Evolutionary conservation across 2,329 filamentous ascomycete genomes (phyloP).

Genomic region (Alternaria metachromatica): DNA sequence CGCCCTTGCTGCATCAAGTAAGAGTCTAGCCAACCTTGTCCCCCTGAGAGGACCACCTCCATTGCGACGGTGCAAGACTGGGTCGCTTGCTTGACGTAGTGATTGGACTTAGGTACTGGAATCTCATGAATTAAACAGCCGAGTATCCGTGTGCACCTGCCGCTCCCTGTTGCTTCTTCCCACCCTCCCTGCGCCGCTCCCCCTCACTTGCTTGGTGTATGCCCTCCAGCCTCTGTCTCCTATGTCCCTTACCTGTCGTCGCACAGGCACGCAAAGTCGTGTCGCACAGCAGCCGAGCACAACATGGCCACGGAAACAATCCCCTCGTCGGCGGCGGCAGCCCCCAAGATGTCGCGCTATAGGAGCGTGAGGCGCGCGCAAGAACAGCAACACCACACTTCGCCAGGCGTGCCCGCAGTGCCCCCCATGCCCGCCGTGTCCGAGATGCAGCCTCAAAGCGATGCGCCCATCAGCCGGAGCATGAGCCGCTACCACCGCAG

Average conservation of each 20-base stretch:
- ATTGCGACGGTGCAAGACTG: slow-evolving; percentile 6
- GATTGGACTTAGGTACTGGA: slow-evolving; percentile 19
- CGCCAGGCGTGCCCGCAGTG: slow-evolving; percentile 13
- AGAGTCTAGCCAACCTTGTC: slow-evolving; percentile 10
- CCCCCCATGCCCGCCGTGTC: slow-evolving; percentile 37
- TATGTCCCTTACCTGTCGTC: slow-evolving; percentile 24
- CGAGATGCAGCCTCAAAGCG: slow-evolving; percentile 26
- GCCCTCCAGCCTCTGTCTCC: slow-evolving; percentile 13
- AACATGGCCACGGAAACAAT: slow-evolving; percentile 44
- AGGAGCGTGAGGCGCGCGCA: slow-evolving; percentile 61
- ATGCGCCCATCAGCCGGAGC: slow-evolving; percentile 42
- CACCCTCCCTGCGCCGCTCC: slow-evolving; percentile 5
- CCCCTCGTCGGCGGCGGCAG: slow-evolving; percentile 26
- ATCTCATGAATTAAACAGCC: slow-evolving; percentile 19
- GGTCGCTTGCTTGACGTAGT: slow-evolving; percentile 10
- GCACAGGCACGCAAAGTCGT: slow-evolving; percentile 28
- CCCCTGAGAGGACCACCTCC: slow-evolving; percentile 14
- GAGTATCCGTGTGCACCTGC: slow-evolving; percentile 32
- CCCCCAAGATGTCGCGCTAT: slow-evolving; percentile 63
- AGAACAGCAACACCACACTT: slow-evolving; percentile 31
- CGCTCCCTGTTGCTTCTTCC: slow-evolving; percentile 17
- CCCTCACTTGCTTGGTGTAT: slow-evolving; percentile 14
- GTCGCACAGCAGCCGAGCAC: slow-evolving; percentile 28
- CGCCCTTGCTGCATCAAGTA: slow-evolving; percentile 5
- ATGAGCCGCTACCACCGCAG: slow-evolving; percentile 52